A percentile compares a stretch with the other conserved stretches of the same genome.
Conservation (phyloP, 176 grass and related monocot species). For the Secale cereale region DNA sequence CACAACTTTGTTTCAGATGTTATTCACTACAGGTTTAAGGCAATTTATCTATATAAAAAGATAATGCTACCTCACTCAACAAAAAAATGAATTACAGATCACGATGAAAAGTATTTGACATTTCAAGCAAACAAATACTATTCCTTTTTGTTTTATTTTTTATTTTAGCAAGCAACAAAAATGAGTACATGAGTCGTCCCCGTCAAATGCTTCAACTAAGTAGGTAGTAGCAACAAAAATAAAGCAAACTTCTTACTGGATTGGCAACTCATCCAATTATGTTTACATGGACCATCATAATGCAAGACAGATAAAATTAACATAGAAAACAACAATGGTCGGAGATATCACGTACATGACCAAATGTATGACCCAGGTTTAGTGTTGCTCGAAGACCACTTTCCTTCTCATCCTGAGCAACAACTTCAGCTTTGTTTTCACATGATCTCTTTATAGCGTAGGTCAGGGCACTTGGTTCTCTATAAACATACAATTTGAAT, state of each 20-base stretch:
- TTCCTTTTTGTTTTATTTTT: neutral
- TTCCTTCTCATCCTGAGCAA: slow-evolving; percentile 95
- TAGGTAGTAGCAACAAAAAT: neutral
- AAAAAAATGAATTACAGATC: neutral
- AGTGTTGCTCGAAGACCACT: slow-evolving; percentile 84
- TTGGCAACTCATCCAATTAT: neutral
- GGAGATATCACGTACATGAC: slow-evolving; percentile 63
- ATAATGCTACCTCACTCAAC: neutral
- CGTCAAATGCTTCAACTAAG: slow-evolving; percentile 9
- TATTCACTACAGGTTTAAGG: neutral
- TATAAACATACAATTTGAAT: slow-evolving; percentile 37
- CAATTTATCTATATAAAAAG: neutral
- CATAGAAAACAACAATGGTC: neutral
- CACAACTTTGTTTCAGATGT: neutral
- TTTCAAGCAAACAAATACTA: neutral
- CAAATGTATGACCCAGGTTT: slow-evolving; percentile 98
- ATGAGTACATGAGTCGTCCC: neutral
- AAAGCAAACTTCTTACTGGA: neutral
- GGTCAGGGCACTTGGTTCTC: slow-evolving; percentile 75
- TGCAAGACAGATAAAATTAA: neutral
- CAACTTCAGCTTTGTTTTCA: slow-evolving; percentile 99
- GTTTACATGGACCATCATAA: neutral
- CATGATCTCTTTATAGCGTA: slow-evolving; percentile 97
- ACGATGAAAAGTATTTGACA: neutral
- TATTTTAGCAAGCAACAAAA: neutral